These are phyloP conservation scores for Entonaema liquescens DNA, from an alignment of 495 filamentous ascomycete genomes.

Conservation along the genomic window DNA sequence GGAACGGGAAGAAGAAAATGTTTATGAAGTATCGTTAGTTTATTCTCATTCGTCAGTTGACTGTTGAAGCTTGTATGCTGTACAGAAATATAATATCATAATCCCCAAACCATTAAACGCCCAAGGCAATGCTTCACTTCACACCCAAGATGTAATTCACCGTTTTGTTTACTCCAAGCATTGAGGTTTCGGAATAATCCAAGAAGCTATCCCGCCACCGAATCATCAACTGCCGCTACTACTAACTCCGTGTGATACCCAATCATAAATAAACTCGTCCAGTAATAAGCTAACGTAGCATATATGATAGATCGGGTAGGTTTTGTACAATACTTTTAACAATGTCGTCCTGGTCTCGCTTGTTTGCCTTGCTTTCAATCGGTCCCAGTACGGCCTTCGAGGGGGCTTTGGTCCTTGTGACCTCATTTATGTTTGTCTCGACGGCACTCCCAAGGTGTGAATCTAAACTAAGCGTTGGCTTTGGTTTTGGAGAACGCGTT, in stretches of 20 bases:
- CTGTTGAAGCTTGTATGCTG: constrained; percentile 19
- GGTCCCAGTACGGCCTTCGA: constrained; percentile 24
- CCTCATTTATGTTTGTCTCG: background rate
- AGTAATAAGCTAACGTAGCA: constrained; percentile 51
- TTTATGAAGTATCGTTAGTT: constrained; percentile 5
- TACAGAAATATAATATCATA: constrained; percentile 16
- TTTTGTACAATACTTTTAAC: constrained; percentile 50
- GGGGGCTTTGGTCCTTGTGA: background rate
- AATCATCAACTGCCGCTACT: constrained; percentile 9
- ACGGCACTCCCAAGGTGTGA: constrained; percentile 15
- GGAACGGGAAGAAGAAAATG: background rate
- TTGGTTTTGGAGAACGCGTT: constrained; percentile 1
- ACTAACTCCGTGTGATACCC: constrained; percentile 11
- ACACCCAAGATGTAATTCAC: constrained; percentile 16
- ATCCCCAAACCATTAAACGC: constrained; percentile 25
- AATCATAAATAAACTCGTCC: constrained; percentile 9
- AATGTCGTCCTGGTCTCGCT: constrained; percentile 46
- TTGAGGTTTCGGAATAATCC: constrained; percentile 10
- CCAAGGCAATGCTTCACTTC: constrained; percentile 25
- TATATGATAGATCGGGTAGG: constrained; percentile 64
- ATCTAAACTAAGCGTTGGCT: constrained; percentile 9
- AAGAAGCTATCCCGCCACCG: background rate
- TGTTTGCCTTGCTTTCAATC: constrained; percentile 30
- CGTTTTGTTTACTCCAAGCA: constrained; percentile 34
- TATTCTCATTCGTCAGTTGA: constrained; percentile 18